Evolutionary conservation across 1,284 basidiomycete genomes (phyloP).

Genomic region (Volvariella volvacea): DNA sequence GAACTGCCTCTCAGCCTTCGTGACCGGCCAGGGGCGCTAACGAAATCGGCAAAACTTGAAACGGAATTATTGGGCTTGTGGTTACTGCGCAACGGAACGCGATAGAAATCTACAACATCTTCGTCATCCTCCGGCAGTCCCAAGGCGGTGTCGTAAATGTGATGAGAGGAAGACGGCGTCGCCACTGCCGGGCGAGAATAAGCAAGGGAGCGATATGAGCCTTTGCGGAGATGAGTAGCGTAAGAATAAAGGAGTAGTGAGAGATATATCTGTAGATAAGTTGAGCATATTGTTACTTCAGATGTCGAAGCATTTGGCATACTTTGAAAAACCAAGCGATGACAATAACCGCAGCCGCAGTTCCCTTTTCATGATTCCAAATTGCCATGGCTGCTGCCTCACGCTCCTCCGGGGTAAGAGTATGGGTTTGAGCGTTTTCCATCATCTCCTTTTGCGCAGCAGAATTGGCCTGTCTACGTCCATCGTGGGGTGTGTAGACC

Average conservation of each 20-base stretch:
- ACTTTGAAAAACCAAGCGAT: slow-evolving; percentile 90
- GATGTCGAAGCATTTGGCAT: slow-evolving; percentile 16
- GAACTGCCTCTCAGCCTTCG: slow-evolving; percentile 14
- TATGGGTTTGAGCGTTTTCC: slow-evolving; percentile 42
- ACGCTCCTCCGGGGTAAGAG: slow-evolving; percentile 59
- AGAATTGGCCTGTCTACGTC: slow-evolving; percentile 72
- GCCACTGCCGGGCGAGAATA: slow-evolving; percentile 39
- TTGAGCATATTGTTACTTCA: slow-evolving; percentile 4
- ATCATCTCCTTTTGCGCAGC: slow-evolving; percentile 83
- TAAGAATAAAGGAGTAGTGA: slow-evolving; percentile 90
- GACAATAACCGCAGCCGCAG: slow-evolving; percentile 72
- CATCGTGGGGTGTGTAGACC: slow-evolving; percentile 88
- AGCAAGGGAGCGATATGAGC: slow-evolving; percentile 84
- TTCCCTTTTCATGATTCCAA: slow-evolving; percentile 88
- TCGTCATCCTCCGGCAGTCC: slow-evolving; percentile 37
- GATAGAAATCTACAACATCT: slow-evolving; percentile 59
- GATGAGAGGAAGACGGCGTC: slow-evolving; percentile 19
- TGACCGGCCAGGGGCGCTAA: slow-evolving; percentile 39
- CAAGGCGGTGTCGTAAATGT: slow-evolving; percentile 35
- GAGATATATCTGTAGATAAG: slow-evolving; percentile 77
- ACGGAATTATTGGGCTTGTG: slow-evolving; percentile 22
- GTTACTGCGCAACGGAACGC: slow-evolving; percentile 42
- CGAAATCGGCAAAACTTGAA: slow-evolving; percentile 52
- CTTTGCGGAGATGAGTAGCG: slow-evolving; percentile 87
- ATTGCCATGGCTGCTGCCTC: slow-evolving; percentile 68